Base-by-base conservation (phyloP, 106 monocot species). In the Amphibolis antarctica region DNA sequence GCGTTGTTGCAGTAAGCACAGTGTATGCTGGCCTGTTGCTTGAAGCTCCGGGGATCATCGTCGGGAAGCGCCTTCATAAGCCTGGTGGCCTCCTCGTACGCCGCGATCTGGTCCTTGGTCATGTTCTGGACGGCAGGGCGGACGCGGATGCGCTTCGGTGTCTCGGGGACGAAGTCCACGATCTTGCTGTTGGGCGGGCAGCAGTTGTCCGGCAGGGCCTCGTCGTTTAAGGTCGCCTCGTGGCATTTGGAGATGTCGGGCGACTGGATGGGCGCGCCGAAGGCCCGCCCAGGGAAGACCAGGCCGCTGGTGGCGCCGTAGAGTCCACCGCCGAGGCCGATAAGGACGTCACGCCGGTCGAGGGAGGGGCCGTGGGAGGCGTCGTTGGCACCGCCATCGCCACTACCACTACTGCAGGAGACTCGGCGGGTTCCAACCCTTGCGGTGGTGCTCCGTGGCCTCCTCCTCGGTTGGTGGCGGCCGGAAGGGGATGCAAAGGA, bases 1-100 rank as follows among this genome's bases (percentile, higher is more conserved):
- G 72, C 63, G 7, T 52, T 52, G 52, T 64, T 43, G 60, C 79
- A 79, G 53, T 79, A 74, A 25, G 79, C 74, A 48, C 80, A 80
- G 58, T 84, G 83, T 12, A 86, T 59, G 49, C 71, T 74, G 10
- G 79, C 73, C 56, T 82, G 82, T 53, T 74, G 79, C 2, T 5
- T 36, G 67, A 82, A 82, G 66, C 63, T 79, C 21, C 82, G 66
- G 0, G 86, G 86, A 59, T 86, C 76, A 17, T 77, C 50, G 12
- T 26, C 55, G 10, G 76, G 76, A 22, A 86, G 59, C 13, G 26
- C 64, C 51, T 61, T 79, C 76, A 82, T 79, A 19, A 63, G 53
- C 64, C 43, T 52, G 1, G 74, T 50, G 0, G 86, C 86, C 60
- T 63, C 70, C 29, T 43, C 51, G 24, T 79, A 79, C 67, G 79